phyloP scores from a whole-genome alignment of 2,329 filamentous ascomycete species.

The Calonectria pseudoturangicola region DNA sequence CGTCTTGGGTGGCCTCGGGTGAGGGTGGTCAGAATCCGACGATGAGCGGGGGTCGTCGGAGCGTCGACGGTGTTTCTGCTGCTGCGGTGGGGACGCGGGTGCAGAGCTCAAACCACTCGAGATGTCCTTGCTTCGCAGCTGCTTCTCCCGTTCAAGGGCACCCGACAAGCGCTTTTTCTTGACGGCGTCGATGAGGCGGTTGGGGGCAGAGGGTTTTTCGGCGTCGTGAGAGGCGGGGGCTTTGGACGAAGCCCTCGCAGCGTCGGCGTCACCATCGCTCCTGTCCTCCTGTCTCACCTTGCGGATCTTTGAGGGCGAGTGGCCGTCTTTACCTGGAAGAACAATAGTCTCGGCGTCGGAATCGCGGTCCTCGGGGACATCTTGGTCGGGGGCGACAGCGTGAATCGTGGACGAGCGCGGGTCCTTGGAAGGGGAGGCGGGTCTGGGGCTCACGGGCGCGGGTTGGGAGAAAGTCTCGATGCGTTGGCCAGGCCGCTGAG shows the following conservation, averaged over 20 bases:
- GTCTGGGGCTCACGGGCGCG: constrained; percentile 52
- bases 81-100: constrained; percentile 71
- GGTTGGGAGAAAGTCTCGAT: constrained; percentile 49
- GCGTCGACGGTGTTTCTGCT: constrained; percentile 57
- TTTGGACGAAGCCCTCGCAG: constrained; percentile 58
- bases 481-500: constrained; percentile 63
- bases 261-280: constrained; percentile 72
- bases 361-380: constrained; percentile 73
- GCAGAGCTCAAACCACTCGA: constrained; percentile 76
- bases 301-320: constrained; percentile 77
- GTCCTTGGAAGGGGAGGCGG: constrained; percentile 49
- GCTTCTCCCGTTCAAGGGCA: constrained; percentile 63
- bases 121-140: constrained; percentile 67
- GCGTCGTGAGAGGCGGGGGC: constrained; percentile 59
- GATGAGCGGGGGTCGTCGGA: constrained; percentile 65
- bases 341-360: constrained; percentile 85
- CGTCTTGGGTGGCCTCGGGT: constrained; percentile 65
- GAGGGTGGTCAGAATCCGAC: constrained; percentile 74
- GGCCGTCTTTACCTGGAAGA: constrained; percentile 77
- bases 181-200: constrained; percentile 57
- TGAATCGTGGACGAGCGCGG: constrained; percentile 59
- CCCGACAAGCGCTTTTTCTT: constrained; percentile 71
- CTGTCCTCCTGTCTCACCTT: constrained; percentile 80
- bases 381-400: constrained; percentile 55
- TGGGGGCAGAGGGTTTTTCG: constrained; percentile 59